phyloP scores from a whole-genome alignment of 2,329 filamentous ascomycete genomes.

The Monascus ruber region DNA sequence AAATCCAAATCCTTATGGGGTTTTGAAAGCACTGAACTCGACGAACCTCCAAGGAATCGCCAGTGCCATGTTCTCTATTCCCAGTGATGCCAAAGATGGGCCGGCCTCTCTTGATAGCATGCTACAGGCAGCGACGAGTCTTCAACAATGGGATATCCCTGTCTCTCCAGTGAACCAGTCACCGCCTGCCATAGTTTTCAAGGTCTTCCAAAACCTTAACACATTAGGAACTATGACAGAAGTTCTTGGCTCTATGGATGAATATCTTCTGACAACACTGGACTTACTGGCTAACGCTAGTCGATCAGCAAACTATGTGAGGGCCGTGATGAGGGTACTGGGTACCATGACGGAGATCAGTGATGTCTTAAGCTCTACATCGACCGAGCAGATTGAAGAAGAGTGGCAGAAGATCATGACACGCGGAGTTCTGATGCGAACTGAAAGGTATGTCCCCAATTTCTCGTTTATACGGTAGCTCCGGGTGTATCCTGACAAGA shows the following conservation, averaged over 20 bases:
- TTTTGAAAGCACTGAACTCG: conserved; percentile 65
- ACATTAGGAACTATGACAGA: conserved; percentile 47
- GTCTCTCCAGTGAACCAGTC: conserved; percentile 53
- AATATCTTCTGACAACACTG: conserved; percentile 44
- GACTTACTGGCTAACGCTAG: conserved; percentile 23
- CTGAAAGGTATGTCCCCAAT: conserved; percentile 52
- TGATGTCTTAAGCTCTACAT: conserved; percentile 56
- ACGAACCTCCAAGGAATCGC: conserved; percentile 80
- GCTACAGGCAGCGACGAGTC: conserved; percentile 64
- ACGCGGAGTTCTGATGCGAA: conserved; percentile 69
- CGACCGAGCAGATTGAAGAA: conserved; percentile 48
- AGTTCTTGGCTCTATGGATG: conserved; percentile 49
- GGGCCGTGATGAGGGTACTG: conserved; percentile 49
- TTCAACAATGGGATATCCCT: conserved; percentile 88
- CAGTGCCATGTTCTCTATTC: conserved; percentile 59
- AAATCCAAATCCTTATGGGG: conserved; percentile 51
- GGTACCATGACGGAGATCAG: conserved; percentile 72
- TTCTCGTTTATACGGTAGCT: background rate
- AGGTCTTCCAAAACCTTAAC: conserved; percentile 67
- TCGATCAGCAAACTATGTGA: conserved; percentile 35
- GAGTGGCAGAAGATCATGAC: conserved; percentile 53
- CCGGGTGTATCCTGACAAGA: conserved; percentile 6
- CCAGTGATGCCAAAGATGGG: conserved; percentile 40
- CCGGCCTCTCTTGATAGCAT: conserved; percentile 55
- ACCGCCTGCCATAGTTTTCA: conserved; percentile 62